Evolutionary conservation across 2,329 filamentous ascomycete species (phyloP), one percentile per base, ranked within the genome.

Genomic region (Xylaria sp.): DNA sequence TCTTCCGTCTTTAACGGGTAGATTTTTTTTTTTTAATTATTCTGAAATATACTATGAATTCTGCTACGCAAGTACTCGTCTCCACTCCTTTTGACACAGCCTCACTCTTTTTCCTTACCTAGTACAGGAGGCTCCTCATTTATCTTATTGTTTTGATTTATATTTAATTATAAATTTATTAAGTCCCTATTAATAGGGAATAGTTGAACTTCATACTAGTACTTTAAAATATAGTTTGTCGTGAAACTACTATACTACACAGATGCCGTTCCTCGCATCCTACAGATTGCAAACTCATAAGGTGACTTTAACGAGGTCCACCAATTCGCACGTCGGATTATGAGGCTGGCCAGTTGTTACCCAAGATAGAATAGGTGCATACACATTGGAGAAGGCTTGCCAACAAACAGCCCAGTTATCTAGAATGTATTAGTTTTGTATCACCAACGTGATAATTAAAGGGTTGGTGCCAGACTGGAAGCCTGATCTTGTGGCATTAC

Each of bases 381-480:
- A 46, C 12, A 46, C n/a, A 34, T 55, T 23, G 37, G 39, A 55
- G 20, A 10, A 48, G 2, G 61, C 12, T 34, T 63, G 51, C 61
- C 61, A 63, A 39, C 61, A 63, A 7, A 63, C 39, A 6, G 61
- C 61, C 51, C 61, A 63, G 25, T 55, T 48, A 37, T 56, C 61
- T 52, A 32, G 15, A 52, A 52, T 41, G n/a, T 56, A n/a, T 56
- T 41, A 39, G n/a, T 13, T 25, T 28, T 8, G 18, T 6, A 39
- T 5, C 12, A 5, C 23, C 41, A 6, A 44, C 1, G 18, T 44
- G 18, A 44, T 28, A 28, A 28, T 28, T 6, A 6, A 28, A 4
- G 2, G 3, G 28, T 28, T 4, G 28, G 28, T 28, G 2, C 28
- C 5, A 28, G 28, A 28, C 41, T 6, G 41, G n/a, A 18, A 44